A percentile compares a stretch with the other conserved stretches of the same genome.
Conservation (phyloP, 257 asterid genomes). For the Scutellaria baicalensis region DNA sequence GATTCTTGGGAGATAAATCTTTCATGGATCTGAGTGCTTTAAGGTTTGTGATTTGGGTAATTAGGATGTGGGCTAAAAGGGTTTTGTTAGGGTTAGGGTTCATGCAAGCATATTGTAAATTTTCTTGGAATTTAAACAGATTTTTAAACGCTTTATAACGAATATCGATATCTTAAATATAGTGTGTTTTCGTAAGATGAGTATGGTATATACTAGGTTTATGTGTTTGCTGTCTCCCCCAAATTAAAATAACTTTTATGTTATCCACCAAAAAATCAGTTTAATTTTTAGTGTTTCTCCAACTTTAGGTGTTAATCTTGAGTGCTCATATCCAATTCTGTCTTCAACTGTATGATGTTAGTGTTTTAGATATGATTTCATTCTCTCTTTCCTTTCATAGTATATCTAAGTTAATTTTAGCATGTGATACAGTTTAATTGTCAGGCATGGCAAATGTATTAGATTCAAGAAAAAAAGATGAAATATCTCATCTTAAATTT, state of each 20-base stretch:
- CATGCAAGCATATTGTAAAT: constrained; percentile 11
- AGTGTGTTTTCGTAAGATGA: background rate
- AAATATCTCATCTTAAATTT: too few species aligned
- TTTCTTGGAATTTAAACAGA: background rate
- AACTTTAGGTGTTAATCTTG: background rate
- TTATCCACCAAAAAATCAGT: too few species aligned
- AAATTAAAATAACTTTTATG: background rate
- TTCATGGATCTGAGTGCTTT: constrained; percentile 8
- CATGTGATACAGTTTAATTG: too few species aligned
- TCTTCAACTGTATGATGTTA: background rate
- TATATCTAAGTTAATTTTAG: background rate
- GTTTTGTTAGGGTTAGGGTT: constrained; percentile 38
- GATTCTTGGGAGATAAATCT: background rate
- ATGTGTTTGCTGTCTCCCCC: constrained; percentile 9
- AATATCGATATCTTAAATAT: background rate
- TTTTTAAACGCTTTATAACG: background rate
- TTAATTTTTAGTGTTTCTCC: background rate
- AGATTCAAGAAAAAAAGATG: too few species aligned
- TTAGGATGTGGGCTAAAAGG: background rate
- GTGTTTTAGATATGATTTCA: background rate
- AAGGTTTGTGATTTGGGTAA: background rate
- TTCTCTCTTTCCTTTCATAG: background rate
- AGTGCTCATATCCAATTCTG: background rate
- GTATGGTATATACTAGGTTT: background rate
- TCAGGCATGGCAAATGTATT: too few species aligned